A percentile compares a stretch with the other conserved stretches of the same genome.
These are phyloP conservation scores for Vaucheria bursata DNA, from an alignment of 352 stramenopile species.

Conservation along the genomic window DNA sequence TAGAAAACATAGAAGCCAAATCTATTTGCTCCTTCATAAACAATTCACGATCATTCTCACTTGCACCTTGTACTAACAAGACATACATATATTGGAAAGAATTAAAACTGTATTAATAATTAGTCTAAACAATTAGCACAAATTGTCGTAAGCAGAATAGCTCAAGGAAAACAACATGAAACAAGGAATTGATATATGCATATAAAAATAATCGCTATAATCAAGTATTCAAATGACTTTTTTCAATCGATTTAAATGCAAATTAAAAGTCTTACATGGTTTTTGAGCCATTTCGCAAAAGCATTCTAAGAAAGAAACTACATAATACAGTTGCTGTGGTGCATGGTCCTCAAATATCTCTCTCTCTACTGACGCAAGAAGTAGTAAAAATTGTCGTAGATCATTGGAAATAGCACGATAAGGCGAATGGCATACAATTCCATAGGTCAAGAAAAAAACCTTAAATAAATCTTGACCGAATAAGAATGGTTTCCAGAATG, in stretches of 20 bases:
- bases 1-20: conserved; percentile 14
- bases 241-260: too few relatives aligned
- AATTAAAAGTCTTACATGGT: conserved; percentile 9
- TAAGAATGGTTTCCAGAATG: conserved; percentile 38
- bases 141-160: too few relatives aligned
- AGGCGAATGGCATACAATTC: background rate
- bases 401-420: background rate
- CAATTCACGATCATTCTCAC: too few relatives aligned
- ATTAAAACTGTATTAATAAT: too few relatives aligned
- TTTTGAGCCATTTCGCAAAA: conserved; percentile 14
- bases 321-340: conserved; percentile 25
- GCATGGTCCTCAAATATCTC: conserved; percentile 36
- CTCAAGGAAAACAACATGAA: too few relatives aligned
- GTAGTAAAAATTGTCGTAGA: conserved; percentile 40
- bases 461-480: conserved; percentile 38
- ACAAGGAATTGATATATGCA: too few relatives aligned
- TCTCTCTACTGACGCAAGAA: conserved; percentile 37
- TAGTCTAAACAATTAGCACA: too few relatives aligned
- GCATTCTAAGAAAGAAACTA: conserved; percentile 30
- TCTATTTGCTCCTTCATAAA: background rate
- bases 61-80: too few relatives aligned
- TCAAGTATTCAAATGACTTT: too few relatives aligned
- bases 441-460: conserved; percentile 38
- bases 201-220: too few relatives aligned
- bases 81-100: too few relatives aligned